These are phyloP conservation scores for Xylariaceae sp. DNA, from an alignment of 2,329 filamentous ascomycete genomes.

Conservation along the genomic window DNA sequence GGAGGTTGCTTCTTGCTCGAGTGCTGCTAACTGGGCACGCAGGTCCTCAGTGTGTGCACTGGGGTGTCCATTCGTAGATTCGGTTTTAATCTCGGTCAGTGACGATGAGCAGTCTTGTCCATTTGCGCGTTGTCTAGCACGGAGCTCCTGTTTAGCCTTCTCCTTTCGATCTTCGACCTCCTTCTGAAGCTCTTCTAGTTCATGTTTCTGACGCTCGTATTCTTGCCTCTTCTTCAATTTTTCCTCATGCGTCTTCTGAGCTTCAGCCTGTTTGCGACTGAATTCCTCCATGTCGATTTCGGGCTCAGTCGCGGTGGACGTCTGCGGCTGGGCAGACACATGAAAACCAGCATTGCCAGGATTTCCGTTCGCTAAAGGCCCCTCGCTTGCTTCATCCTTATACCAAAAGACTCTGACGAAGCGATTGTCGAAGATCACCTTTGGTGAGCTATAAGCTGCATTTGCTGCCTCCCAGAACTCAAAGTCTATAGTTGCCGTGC, in stretches of 20 bases:
- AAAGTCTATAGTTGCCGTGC: conserved; percentile 68
- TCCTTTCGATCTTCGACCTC: conserved; percentile 62
- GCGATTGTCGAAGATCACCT: conserved; percentile 79
- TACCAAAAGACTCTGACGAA: conserved; percentile 85
- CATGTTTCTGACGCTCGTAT: conserved; percentile 58
- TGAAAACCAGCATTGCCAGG: conserved; percentile 27
- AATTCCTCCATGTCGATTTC: conserved; percentile 71
- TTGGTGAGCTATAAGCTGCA: conserved; percentile 71
- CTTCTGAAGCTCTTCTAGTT: conserved; percentile 63
- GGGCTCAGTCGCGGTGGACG: conserved; percentile 37
- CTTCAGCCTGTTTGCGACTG: conserved; percentile 65
- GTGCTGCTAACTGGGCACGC: conserved; percentile 68
- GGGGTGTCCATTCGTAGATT: conserved; percentile 29
- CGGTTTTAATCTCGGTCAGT: conserved; percentile 20
- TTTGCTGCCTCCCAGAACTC: conserved; percentile 64
- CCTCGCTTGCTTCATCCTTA: conserved; percentile 46
- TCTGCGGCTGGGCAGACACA: conserved; percentile 13
- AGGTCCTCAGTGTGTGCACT: conserved; percentile 59
- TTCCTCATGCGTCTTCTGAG: conserved; percentile 66
- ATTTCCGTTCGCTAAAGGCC: conserved; percentile 27
- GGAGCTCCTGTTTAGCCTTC: conserved; percentile 61
- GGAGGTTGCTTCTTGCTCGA: conserved; percentile 69
- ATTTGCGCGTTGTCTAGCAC: conserved; percentile 61
- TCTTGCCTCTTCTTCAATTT: conserved; percentile 61
- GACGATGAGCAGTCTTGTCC: conserved; percentile 26